Conservation (phyloP, 345 rosid genomes). For the Raphanus sativus region DNA sequence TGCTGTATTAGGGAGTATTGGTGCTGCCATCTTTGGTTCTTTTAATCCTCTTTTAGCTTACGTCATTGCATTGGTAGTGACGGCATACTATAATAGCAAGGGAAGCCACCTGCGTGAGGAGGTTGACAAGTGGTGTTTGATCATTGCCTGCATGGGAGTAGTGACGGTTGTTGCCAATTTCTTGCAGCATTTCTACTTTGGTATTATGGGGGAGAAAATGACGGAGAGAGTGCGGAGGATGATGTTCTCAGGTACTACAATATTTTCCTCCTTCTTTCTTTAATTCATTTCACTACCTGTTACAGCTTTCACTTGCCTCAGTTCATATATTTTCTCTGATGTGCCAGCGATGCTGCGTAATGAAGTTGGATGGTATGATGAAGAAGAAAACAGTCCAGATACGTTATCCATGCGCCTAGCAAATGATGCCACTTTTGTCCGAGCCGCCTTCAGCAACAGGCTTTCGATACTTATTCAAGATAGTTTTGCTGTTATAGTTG, state of each 20-base stretch:
- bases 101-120: conserved; percentile 60
- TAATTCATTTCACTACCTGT: neutral
- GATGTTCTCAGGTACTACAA: conserved; percentile 92
- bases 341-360: conserved; percentile 94
- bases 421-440: conserved; percentile 98
- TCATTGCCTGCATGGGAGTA: conserved; percentile 96
- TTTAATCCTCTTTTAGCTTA: conserved; percentile 97
- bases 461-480: conserved; percentile 99
- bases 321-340: conserved; percentile 26
- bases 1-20: conserved; percentile 95
- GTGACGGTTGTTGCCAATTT: conserved; percentile 97
- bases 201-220: conserved; percentile 99
- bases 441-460: conserved; percentile 98
- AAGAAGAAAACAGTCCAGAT: conserved; percentile 95
- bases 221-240: conserved; percentile 95
- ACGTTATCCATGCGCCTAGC: conserved; percentile 98
- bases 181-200: conserved; percentile 97
- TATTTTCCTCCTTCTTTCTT: neutral
- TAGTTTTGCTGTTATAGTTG: conserved; percentile 85
- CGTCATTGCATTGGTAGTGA: conserved; percentile 79
- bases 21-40: conserved; percentile 98
- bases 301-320: conserved; percentile 34
- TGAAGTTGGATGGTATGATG: conserved; percentile 99
- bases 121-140: conserved; percentile 94
- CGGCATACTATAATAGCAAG: conserved; percentile 56